Conservation (phyloP, 805 yeast species). For the Zygotorulaspora chibaensis region DNA sequence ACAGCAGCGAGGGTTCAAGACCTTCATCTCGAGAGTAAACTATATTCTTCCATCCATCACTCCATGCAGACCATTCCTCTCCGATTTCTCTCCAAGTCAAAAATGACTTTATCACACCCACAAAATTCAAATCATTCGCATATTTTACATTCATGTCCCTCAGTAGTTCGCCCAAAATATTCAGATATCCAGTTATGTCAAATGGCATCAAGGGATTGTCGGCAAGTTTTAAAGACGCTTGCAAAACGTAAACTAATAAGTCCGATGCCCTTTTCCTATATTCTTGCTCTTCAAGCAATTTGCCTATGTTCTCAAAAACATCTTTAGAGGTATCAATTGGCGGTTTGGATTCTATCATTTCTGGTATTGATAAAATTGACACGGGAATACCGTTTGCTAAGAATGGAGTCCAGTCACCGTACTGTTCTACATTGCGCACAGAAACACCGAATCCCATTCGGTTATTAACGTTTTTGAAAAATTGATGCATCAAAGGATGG, state of each 20-base stretch:
- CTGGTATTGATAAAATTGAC: constrained; percentile 24
- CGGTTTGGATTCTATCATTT: constrained; percentile 37
- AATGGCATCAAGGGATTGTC: constrained; percentile 78
- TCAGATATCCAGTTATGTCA: constrained; percentile 46
- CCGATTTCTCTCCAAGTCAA: constrained; percentile 43
- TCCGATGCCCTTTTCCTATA: constrained; percentile 49
- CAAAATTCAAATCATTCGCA: constrained; percentile 27
- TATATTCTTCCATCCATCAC: constrained; percentile 57
- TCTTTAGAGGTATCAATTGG: constrained; percentile 67
- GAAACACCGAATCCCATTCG: constrained; percentile 25
- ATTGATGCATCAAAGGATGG: constrained; percentile 57
- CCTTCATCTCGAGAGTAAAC: constrained; percentile 48
- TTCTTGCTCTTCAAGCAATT: constrained; percentile 42
- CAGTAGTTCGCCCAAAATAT: constrained; percentile 41
- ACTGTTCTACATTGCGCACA: constrained; percentile 35
- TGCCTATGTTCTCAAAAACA: constrained; percentile 50
- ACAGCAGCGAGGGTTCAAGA: constrained; percentile 65
- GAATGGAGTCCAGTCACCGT: constrained; percentile 68
- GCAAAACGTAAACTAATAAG: constrained; percentile 52
- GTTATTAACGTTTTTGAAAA: constrained; percentile 38
- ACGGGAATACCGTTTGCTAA: constrained; percentile 52
- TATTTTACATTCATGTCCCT: constrained; percentile 40
- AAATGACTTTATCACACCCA: constrained; percentile 30
- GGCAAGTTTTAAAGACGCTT: constrained; percentile 51
- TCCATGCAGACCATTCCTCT: constrained; percentile 50